phyloP scores from a whole-genome alignment of 495 filamentous ascomycete species.

The Astrothelium subdiscretum region DNA sequence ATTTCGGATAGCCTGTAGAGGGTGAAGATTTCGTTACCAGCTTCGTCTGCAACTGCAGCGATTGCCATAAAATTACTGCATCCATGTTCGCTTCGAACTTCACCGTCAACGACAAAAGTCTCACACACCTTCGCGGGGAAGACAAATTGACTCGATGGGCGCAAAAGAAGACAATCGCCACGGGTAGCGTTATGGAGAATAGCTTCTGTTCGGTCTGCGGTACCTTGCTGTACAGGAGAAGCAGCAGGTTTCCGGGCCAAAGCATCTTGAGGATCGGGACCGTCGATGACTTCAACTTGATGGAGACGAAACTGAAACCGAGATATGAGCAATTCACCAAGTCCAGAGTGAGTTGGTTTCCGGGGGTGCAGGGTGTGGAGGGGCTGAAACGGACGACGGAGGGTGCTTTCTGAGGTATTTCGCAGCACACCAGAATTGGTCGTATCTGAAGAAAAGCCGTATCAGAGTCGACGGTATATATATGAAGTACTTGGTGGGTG shows the following conservation, averaged over 20 bases:
- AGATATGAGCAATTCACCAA: slow-evolving; percentile 34
- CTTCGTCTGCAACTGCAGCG: slow-evolving; percentile 46
- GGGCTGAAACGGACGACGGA: background rate
- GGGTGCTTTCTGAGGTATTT: background rate
- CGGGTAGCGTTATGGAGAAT: slow-evolving; percentile 41
- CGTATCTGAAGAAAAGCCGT: too few species aligned
- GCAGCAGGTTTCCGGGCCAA: slow-evolving; percentile 25
- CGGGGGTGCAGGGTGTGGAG: slow-evolving; percentile 25
- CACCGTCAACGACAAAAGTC: slow-evolving; percentile 30
- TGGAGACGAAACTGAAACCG: slow-evolving; percentile 40
- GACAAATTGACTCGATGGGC: slow-evolving; percentile 32
- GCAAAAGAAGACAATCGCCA: slow-evolving; percentile 30
- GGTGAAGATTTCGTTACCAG: slow-evolving; percentile 34
- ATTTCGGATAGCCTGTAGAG: slow-evolving; percentile 11
- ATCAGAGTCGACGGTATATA: too few species aligned
- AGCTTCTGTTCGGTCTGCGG: slow-evolving; percentile 44
- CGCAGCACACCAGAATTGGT: too few species aligned
- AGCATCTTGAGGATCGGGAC: slow-evolving; percentile 41
- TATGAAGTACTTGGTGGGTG: too few species aligned
- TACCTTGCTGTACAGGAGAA: slow-evolving; percentile 40
- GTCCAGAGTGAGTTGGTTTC: slow-evolving; percentile 35
- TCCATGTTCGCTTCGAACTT: slow-evolving; percentile 50
- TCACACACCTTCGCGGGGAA: slow-evolving; percentile 37
- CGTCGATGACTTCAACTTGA: slow-evolving; percentile 42
- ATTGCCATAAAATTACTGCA: slow-evolving; percentile 48